Conservation (phyloP, 352 stramenopile species). For the Plasmopara viticola region DNA sequence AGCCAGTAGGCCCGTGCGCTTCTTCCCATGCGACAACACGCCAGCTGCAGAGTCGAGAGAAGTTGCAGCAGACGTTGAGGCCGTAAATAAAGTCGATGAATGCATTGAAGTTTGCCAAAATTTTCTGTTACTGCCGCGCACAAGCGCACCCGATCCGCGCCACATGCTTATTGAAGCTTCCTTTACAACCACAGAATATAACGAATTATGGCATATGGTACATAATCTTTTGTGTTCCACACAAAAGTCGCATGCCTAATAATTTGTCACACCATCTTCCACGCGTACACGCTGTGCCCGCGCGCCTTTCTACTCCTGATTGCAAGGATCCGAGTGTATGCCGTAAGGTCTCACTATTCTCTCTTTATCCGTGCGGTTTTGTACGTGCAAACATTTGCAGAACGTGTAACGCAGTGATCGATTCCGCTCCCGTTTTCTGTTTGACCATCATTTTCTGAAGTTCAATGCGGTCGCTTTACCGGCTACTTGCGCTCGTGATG, state of each 20-base stretch:
- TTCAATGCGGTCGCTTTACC: conserved; percentile 17
- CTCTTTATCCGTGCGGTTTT: conserved; percentile 4
- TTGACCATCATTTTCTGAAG: conserved; percentile 3
- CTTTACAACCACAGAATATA: conserved; percentile 11
- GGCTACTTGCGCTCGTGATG: conserved; percentile 14
- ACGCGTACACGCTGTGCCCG: conserved; percentile 4
- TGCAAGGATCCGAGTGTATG: conserved; percentile 14
- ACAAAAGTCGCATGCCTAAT: not conserved
- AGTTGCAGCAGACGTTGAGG: conserved; percentile 2
- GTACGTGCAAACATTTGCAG: not conserved
- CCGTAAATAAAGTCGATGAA: conserved; percentile 21
- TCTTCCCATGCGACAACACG: conserved; percentile 71
- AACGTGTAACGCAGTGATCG: conserved; percentile 1
- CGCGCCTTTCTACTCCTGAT: conserved; percentile 8
- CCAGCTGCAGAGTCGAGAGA: conserved; percentile 12
- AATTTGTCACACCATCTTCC: conserved; percentile 6
- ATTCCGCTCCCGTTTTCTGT: conserved; percentile 11
- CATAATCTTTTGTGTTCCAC: not conserved
- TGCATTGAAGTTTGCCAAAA: conserved; percentile 9
- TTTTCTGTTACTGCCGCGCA: conserved; percentile 13
- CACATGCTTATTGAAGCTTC: conserved; percentile 21
- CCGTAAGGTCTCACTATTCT: conserved; percentile 1
- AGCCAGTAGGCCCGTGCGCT: conserved; percentile 84
- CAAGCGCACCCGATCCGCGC: conserved; percentile 30
- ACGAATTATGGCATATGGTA: no score